Evolutionary conservation across 768 basidiomycete genomes (phyloP).

Genomic region (Leccinum broughii): DNA sequence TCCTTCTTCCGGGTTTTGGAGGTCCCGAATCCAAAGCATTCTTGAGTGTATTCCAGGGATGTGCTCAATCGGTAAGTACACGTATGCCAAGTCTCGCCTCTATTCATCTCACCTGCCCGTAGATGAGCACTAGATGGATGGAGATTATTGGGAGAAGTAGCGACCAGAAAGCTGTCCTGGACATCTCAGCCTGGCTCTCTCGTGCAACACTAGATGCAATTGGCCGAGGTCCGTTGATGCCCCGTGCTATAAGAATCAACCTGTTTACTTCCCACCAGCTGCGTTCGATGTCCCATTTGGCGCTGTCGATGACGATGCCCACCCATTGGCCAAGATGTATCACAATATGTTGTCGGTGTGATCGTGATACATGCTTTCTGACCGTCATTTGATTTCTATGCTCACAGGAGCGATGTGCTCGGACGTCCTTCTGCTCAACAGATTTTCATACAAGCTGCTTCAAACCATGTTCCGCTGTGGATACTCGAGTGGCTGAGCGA

Average conservation of each 20-base stretch:
- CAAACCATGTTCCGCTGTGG: constrained; percentile 14
- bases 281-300: constrained; percentile 50
- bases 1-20: constrained; percentile 58
- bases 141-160: not conserved
- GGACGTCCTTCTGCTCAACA: constrained; percentile 16
- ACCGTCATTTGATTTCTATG: not conserved
- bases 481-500: constrained; percentile 37
- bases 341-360: constrained; percentile 14
- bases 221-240: constrained; percentile 40
- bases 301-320: constrained; percentile 6
- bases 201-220: constrained; percentile 33
- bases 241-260: not conserved
- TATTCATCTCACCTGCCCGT: not conserved
- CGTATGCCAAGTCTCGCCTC: not conserved
- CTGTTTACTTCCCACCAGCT: constrained; percentile 31
- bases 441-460: constrained; percentile 14
- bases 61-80: constrained; percentile 25
- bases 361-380: constrained; percentile 3
- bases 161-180: not conserved
- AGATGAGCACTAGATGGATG: not conserved
- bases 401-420: constrained; percentile 19
- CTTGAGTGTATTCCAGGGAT: constrained; percentile 47
- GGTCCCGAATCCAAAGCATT: constrained; percentile 49
- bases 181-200: not conserved
- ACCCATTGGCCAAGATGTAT: constrained; percentile 13